These are phyloP conservation scores for Puya raimondii DNA, from an alignment of 176 grass and related monocot genomes.

Conservation along the genomic window DNA sequence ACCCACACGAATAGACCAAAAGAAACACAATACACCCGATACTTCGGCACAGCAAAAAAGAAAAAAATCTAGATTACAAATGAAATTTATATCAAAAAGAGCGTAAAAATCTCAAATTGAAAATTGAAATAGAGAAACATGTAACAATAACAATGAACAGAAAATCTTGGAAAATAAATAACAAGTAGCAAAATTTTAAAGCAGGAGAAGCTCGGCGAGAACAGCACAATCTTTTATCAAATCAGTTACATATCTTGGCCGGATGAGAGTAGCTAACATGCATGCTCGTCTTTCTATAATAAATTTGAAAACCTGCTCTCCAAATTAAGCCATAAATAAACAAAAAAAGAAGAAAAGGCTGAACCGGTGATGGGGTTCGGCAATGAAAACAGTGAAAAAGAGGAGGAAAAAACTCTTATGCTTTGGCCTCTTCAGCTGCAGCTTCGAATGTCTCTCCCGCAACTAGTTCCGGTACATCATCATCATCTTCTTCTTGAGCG, in stretches of 20 bases:
- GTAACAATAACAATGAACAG: too few relatives aligned
- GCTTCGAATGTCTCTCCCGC: slow-evolving; percentile 77
- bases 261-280: neutral
- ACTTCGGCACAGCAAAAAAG: too few relatives aligned
- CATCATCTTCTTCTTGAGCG: slow-evolving; percentile 60
- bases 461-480: slow-evolving; percentile 86
- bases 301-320: neutral
- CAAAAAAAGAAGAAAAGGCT: neutral
- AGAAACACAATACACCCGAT: too few relatives aligned
- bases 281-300: neutral
- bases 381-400: neutral
- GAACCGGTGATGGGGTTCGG: neutral
- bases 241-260: neutral
- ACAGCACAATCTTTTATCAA: too few relatives aligned
- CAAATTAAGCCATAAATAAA: neutral
- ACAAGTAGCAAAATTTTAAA: too few relatives aligned
- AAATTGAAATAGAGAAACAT: too few relatives aligned
- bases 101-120: too few relatives aligned
- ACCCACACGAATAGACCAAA: too few relatives aligned
- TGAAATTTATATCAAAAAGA: too few relatives aligned
- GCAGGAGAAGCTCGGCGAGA: too few relatives aligned
- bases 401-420: neutral
- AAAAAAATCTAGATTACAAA: too few relatives aligned
- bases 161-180: too few relatives aligned
- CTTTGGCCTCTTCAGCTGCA: slow-evolving; percentile 57